Evolutionary conservation across 2,329 filamentous ascomycete genomes (phyloP).

Genomic region (Aphanoascus verrucosus): DNA sequence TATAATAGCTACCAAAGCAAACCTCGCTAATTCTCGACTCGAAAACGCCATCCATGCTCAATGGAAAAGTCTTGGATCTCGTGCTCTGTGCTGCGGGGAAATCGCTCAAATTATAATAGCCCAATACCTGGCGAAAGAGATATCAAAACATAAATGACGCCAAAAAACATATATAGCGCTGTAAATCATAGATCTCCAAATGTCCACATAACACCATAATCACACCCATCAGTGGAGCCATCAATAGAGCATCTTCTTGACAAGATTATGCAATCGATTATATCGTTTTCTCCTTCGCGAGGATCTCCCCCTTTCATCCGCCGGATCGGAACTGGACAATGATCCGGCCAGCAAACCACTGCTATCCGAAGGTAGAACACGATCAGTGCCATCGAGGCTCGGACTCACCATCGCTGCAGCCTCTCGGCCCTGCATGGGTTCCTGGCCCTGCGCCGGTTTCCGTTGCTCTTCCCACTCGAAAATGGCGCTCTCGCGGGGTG

Average conservation of each 20-base stretch:
- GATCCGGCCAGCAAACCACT: background rate
- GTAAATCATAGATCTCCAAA: background rate
- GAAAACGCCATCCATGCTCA: no score
- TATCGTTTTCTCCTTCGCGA: background rate
- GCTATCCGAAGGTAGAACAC: background rate
- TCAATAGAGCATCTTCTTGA: conserved; percentile 6
- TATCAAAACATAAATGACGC: background rate
- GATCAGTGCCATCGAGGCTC: background rate
- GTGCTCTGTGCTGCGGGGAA: no score
- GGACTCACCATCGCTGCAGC: no score
- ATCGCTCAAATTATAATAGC: no score
- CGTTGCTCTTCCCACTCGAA: background rate
- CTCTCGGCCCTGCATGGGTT: background rate
- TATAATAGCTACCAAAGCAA: background rate
- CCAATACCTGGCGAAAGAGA: no score
- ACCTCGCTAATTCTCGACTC: no score
- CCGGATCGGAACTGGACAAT: background rate
- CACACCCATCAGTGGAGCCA: no score
- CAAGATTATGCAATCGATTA: conserved; percentile 4
- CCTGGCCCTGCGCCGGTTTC: background rate
- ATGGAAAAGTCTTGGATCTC: no score
- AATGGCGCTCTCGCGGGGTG: conserved; percentile 3
- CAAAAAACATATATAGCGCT: background rate
- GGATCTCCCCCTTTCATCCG: background rate
- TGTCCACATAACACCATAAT: background rate